Evolutionary conservation across 2,329 filamentous ascomycete genomes (phyloP).

Genomic region (Colletotrichum godetiae): DNA sequence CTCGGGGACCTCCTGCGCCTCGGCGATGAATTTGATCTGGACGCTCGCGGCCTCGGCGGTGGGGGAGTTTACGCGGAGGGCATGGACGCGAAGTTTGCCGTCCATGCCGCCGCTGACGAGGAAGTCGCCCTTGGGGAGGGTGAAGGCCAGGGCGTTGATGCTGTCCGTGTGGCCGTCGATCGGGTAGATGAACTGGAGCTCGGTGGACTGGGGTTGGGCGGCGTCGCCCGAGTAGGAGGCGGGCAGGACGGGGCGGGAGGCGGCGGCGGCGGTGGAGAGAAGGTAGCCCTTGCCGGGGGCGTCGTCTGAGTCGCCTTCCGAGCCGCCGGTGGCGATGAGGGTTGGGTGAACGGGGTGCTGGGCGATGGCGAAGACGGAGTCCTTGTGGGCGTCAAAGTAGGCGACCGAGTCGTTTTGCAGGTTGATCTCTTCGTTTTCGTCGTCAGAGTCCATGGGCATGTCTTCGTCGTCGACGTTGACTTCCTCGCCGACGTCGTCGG

Average conservation of each 20-base stretch:
- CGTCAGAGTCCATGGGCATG: constrained; percentile 82
- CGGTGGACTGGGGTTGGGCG: constrained; percentile 62
- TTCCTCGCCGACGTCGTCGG: constrained; percentile 83
- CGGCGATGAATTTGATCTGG: constrained; percentile 72
- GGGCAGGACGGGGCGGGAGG: constrained; percentile 76
- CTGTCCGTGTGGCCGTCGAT: constrained; percentile 94
- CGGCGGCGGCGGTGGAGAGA: constrained; percentile 77
- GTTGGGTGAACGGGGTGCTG: constrained; percentile 85
- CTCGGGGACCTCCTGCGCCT: constrained; percentile 91
- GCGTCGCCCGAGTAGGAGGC: constrained; percentile 72
- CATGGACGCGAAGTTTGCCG: constrained; percentile 81
- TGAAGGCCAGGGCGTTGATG: constrained; percentile 88
- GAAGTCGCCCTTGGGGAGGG: constrained; percentile 83
- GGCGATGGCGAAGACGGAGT: constrained; percentile 94
- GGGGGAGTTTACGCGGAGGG: constrained; percentile 56
- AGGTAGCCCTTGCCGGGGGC: constrained; percentile 85
- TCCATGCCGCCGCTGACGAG: constrained; percentile 90
- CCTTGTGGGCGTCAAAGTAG: constrained; percentile 90
- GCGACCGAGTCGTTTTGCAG: constrained; percentile 93
- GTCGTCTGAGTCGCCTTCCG: constrained; percentile 68
- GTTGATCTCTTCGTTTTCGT: constrained; percentile 77
- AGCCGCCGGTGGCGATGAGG: constrained; percentile 88
- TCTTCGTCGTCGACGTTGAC: constrained; percentile 71
- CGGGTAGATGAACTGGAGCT: constrained; percentile 74
- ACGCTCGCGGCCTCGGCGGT: constrained; percentile 55